These are phyloP conservation scores for Centaurea solstitialis DNA, from an alignment of 129 eudicot species.

Conservation along the genomic window DNA sequence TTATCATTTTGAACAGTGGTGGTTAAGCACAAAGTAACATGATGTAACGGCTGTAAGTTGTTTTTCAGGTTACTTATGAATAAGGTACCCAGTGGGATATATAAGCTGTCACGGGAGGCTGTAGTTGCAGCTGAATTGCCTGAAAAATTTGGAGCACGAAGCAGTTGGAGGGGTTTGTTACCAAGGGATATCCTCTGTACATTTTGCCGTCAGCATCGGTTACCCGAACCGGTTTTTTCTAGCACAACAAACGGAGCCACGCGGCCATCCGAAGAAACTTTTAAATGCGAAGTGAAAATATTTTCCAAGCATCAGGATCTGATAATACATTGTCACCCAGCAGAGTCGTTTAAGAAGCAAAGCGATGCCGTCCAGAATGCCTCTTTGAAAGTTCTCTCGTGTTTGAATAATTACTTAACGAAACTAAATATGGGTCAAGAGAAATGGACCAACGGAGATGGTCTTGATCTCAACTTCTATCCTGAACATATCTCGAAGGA, in stretches of 20 bases:
- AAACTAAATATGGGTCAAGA: constrained; percentile 37
- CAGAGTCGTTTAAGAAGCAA: constrained; percentile 68
- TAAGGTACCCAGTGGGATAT: constrained; percentile 69
- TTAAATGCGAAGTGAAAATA: constrained; percentile 67
- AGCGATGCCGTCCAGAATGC: constrained; percentile 74
- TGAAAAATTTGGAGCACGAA: constrained; percentile 49
- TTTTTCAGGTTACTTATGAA: constrained; percentile 59
- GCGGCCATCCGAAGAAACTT: constrained; percentile 35
- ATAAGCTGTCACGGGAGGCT: constrained; percentile 80
- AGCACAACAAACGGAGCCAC: constrained; percentile 20
- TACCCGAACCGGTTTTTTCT: constrained; percentile 71
- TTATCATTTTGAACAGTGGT: neutral
- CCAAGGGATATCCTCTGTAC: constrained; percentile 83
- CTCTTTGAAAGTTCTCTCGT: constrained; percentile 55
- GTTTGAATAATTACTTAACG: constrained; percentile 59
- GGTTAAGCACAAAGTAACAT: neutral
- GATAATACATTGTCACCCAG: constrained; percentile 54
- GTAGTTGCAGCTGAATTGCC: constrained; percentile 84
- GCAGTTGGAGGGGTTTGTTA: constrained; percentile 84
- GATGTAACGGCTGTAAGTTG: neutral
- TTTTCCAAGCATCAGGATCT: constrained; percentile 59
- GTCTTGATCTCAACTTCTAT: constrained; percentile 47
- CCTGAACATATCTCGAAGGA: constrained; percentile 48
- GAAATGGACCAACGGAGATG: constrained; percentile 43
- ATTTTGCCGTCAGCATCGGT: constrained; percentile 72